Evolutionary conservation across 2,329 filamentous ascomycete genomes (phyloP).

Genomic region (Monilinia vaccinii-corymbosi): DNA sequence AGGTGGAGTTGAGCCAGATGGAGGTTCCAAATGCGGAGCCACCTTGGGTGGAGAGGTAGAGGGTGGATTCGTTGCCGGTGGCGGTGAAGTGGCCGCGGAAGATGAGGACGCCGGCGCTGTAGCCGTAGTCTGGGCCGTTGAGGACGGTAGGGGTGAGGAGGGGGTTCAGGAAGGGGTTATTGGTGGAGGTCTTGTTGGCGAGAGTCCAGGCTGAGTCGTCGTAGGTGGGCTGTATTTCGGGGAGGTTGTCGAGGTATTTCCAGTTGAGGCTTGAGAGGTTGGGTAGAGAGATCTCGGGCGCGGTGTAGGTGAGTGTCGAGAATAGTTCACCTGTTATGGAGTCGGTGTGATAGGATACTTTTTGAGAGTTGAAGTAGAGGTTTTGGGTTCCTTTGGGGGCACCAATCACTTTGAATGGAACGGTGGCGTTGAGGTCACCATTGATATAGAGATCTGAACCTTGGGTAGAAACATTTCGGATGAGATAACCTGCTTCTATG

Average conservation of each 20-base stretch:
- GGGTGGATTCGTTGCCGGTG: constrained; percentile 45
- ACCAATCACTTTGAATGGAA: constrained; percentile 58
- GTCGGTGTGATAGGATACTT: constrained; percentile 32
- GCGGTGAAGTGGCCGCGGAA: constrained; percentile 61
- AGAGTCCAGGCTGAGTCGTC: constrained; percentile 59
- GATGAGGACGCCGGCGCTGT: constrained; percentile 57
- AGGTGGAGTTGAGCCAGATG: constrained; percentile 54
- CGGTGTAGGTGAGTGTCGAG: constrained; percentile 40
- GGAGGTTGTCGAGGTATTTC: constrained; percentile 63
- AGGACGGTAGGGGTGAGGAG: constrained; percentile 57
- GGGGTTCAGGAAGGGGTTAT: constrained; percentile 41
- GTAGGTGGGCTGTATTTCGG: constrained; percentile 55
- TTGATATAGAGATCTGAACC: constrained; percentile 50
- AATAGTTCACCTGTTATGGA: constrained; percentile 40
- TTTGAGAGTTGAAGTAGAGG: constrained; percentile 52
- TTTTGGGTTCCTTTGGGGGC: constrained; percentile 43
- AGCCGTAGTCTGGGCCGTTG: constrained; percentile 66
- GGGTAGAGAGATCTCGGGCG: constrained; percentile 46
- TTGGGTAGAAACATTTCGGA: constrained; percentile 49
- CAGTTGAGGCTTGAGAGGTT: constrained; percentile 51
- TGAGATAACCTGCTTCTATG: constrained; percentile 53
- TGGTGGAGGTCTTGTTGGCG: constrained; percentile 44
- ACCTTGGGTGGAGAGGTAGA: constrained; percentile 54
- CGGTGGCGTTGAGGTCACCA: constrained; percentile 65
- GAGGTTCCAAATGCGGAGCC: constrained; percentile 59